Evolutionary conservation across 1,284 basidiomycete genomes (phyloP), one percentile per base, ranked within the genome.

Genomic region (Trichosporon inkin): DNA sequence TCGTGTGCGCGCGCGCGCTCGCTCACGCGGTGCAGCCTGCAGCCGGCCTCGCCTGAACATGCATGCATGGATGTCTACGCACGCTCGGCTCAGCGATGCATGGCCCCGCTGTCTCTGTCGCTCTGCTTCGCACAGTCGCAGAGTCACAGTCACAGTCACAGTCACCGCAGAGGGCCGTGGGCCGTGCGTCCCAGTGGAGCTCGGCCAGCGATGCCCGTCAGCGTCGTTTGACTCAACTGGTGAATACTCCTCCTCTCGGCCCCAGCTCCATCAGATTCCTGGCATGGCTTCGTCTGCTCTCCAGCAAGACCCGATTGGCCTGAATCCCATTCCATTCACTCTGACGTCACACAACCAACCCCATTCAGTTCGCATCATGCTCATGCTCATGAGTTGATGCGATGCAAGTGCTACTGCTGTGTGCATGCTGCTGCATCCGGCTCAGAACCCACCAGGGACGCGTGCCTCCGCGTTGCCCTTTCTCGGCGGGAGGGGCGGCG

Each of bases 261-360:
- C 4, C 5, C 8, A 8, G 28, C 28, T 8, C 28, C 28, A 32
- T 32, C 28, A 32, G 28, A 32, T 32, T 32, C 28, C 28, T 32
- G 28, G 8, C 28, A 4, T 32, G 28, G 16, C 44, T 49, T 49
- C 44, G 44, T 49, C 44, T 49, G 24, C 24, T 14, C 24, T 28
- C 8, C n/a, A 22, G 22, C 36, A n/a, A 38, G 6, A 38, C 36
- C 44, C 24, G 22, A 49, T 20, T 32, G 24, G 24, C 24, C 24
- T 49, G 24, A 14, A 49, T 17, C 22, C 10, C 16, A 32, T n/a
- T 32, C 10, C 16, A 32, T n/a, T 32, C 4, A 22, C 38, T 17
- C 44, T 49, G 44, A 49, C 44, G 44, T 49, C 44, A 49, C 22
- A 24, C n/a, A n/a, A n/a, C n/a, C n/a, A n/a, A n/a, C 22, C 24